A percentile compares a stretch with the other conserved stretches of the same genome.
phyloP scores from a whole-genome alignment of 345 rosid genomes.

The Gossypium mustelinum region DNA sequence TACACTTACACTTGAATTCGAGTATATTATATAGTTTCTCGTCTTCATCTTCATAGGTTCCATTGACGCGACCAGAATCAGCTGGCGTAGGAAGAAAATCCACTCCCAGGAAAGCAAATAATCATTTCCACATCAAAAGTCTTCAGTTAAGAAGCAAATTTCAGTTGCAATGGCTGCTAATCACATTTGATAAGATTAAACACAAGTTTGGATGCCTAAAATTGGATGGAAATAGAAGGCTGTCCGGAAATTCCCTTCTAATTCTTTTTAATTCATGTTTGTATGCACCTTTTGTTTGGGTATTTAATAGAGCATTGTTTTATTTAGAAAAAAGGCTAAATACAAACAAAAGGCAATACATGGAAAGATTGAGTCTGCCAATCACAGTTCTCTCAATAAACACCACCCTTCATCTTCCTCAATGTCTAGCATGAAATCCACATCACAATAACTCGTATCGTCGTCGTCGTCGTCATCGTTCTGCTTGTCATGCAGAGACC shows the following conservation, averaged over 20 bases:
- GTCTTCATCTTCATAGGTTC: constrained; percentile 19
- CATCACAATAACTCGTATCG: constrained; percentile 21
- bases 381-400: constrained; percentile 36
- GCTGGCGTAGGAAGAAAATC: constrained; percentile 24
- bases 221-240: too few species aligned
- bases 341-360: background rate
- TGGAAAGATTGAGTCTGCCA: background rate
- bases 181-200: too few species aligned
- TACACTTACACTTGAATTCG: too few species aligned
- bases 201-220: too few species aligned
- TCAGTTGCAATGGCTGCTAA: constrained; percentile 11
- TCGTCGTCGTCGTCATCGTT: background rate
- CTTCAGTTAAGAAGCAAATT: background rate
- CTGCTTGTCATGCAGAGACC: background rate
- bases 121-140: too few species aligned
- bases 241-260: too few species aligned
- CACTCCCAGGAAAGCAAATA: constrained; percentile 7
- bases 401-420: constrained; percentile 59
- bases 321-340: background rate
- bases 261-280: background rate
- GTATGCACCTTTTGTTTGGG: too few species aligned
- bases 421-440: constrained; percentile 32
- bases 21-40: background rate
- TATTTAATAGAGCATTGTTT: too few species aligned
- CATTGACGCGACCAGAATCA: constrained; percentile 27